These are phyloP conservation scores for Plenodomus lindquistii DNA, from an alignment of 2,329 filamentous ascomycete species.

Conservation along the genomic window DNA sequence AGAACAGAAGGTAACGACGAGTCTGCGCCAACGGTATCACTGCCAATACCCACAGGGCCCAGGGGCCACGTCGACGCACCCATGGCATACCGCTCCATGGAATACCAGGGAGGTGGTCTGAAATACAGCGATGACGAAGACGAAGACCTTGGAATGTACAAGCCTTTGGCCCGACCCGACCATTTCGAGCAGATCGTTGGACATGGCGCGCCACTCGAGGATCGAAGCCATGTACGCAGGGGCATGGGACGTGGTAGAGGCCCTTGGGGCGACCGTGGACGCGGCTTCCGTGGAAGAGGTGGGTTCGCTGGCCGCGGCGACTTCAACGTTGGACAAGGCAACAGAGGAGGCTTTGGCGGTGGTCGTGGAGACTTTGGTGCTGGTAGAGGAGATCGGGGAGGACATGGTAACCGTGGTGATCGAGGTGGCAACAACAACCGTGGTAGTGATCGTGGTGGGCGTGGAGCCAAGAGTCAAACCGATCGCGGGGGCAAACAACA, in stretches of 20 bases:
- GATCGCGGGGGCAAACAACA: conserved; percentile 29
- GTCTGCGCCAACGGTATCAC: conserved; percentile 7
- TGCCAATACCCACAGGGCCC: conserved; percentile 26
- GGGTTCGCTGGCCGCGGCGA: conserved; percentile 29
- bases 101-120: conserved; percentile 41
- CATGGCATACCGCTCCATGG: conserved; percentile 22
- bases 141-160: conserved; percentile 52
- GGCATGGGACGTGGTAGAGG: conserved; percentile 39
- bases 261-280: conserved; percentile 41
- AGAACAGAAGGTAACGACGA: conserved; percentile 35
- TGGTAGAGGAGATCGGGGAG: conserved; percentile 10
- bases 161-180: conserved; percentile 51
- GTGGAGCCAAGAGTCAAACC: conserved; percentile 29
- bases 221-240: conserved; percentile 42
- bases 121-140: conserved; percentile 52
- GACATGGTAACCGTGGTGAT: conserved; percentile 27
- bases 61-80: conserved; percentile 23
- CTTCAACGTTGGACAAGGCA: conserved; percentile 34
- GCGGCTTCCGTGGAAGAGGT: conserved; percentile 42
- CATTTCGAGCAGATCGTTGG: conserved; percentile 52
- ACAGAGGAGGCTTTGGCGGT: conserved; percentile 22
- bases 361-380: conserved; percentile 31
- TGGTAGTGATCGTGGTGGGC: conserved; percentile 19
- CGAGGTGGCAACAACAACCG: conserved; percentile 8
- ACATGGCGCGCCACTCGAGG: conserved; percentile 43